These are phyloP conservation scores for Mycocentrospora acerina DNA, from an alignment of 2,329 filamentous ascomycete species.

Conservation along the genomic window DNA sequence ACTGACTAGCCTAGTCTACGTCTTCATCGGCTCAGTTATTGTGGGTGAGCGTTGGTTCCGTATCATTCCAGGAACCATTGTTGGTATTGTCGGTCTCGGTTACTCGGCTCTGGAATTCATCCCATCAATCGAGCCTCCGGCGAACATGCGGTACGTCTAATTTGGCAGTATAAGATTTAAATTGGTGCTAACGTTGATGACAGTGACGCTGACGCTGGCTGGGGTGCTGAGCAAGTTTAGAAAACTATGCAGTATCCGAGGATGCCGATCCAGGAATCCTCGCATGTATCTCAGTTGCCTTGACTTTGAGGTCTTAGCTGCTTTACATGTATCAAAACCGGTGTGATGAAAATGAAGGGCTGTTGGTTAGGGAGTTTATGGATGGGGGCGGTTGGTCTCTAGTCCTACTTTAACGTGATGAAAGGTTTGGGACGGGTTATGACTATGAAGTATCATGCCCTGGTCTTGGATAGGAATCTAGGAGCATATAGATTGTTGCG, in stretches of 20 bases:
- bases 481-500: too few relatives aligned
- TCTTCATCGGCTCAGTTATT: constrained; percentile 88
- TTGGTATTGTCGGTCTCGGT: constrained; percentile 75
- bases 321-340: constrained; percentile 16
- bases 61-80: constrained; percentile 73
- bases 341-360: constrained; percentile 10
- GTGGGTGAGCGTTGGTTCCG: constrained; percentile 67
- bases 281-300: constrained; percentile 4
- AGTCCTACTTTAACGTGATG: constrained; percentile 1
- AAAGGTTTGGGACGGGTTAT: not conserved
- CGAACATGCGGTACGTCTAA: constrained; percentile 52
- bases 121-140: constrained; percentile 55
- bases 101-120: constrained; percentile 62
- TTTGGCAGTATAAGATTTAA: too few relatives aligned
- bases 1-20: constrained; percentile 70
- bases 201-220: constrained; percentile 55
- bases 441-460: not conserved
- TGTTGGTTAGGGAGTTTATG: constrained; percentile 3
- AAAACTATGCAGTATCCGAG: constrained; percentile 6
- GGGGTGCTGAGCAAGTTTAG: constrained; percentile 57
- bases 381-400: not conserved
- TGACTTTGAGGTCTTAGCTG: constrained; percentile 8
- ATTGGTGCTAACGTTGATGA: constrained; percentile 6
- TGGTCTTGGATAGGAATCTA: too few relatives aligned
- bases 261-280: constrained; percentile 33